Base-by-base conservation (phyloP, 495 filamentous ascomycete genomes). In the Penicillium malachiteum region DNA sequence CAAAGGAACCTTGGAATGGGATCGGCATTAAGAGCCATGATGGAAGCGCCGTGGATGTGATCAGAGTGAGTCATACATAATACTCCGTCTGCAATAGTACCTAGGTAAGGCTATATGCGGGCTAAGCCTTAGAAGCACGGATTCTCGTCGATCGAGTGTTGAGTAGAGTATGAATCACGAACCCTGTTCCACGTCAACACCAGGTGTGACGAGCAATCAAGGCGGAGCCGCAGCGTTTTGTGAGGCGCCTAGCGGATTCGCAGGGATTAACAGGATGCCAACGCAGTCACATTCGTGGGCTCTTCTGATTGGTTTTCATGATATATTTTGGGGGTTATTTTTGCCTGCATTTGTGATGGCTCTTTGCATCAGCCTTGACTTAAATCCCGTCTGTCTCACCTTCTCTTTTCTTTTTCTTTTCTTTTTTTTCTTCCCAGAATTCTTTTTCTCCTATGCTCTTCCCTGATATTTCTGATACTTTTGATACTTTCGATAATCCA, bases 221-320 rank as follows among this genome's bases (percentile, higher is more conserved):
- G 47, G 47, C 56, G 47, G 56, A 59, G 56, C 56, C 56, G 46
- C 56, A 50, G 56, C 49, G 54, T 39, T 42, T 45, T 51, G 14
- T 30, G 21, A 49, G 35, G 56, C 50, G 32, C 40, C 43, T 43
- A 47, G 6, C 34, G 9, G 18, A 2, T 40, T 33, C 34, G 13
- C 33, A 13, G 17, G 16, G 13, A 5, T 14, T 26, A 31, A 26
- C 41, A 54, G 18, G 48, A 18, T 10, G 52, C 57, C 57, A 59
- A 31, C 57, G 31, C 57, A 59, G 50, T 48, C 39, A 38, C 33
- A 37, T 21, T 38, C 57, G 57, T 59, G 57, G 57, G 57, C 8
- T 5, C 14, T 31, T 16, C 11, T 59, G 40, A 59, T 59, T 59
- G 57, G 57, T 16, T 34, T 51, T 7, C 46, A 9, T 26, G 12